Base-by-base conservation (phyloP, 768 basidiomycete genomes). In the Lentinula guzmanii region DNA sequence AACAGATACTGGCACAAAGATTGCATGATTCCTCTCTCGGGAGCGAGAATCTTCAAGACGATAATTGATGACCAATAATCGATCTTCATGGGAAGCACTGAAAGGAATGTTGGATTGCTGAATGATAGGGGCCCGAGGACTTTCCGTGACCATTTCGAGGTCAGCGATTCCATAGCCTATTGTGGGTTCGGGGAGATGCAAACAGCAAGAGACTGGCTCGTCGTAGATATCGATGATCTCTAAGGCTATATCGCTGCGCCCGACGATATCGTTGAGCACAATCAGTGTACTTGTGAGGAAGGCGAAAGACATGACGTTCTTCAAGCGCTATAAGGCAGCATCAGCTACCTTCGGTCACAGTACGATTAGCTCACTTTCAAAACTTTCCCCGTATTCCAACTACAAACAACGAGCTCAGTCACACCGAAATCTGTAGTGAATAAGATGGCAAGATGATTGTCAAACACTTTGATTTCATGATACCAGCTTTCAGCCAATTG, bases 211-310 rank as follows among this genome's bases (percentile, higher is more conserved):
- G 37, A 11, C 16, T 10, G 21, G 11, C 15, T 45, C 21, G n/a
- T 42, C 35, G 33, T 61, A 13, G 8, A 53, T 1, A 21, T 60
- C 58, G n/a, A 60, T 11, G 18, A 60, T 33, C 11, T 50, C 45
- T 35, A 31, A 31, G 43, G 18, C 7, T 13, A 39, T 13, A 8
- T 39, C 37, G 3, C 13, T 13, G 13, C 13, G 7, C 13, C 13
- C 37, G 13, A 39, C 37, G 34, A 37, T 34, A 34, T 24, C 9
- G 50, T 46, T 65, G 15, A 67, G 64, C 45, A 74, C 46, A 45
- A 74, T 61, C 34, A 72, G 35, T 42, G 68, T 67, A 24, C 75
- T 72, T 18, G 73, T 65, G 52, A 76, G 65, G 63, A 76, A 76
- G 1, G 71, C 66, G 58, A 71, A 76, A 11, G 75, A 75, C 31